Percentiles rank a stretch among this genome's conserved stretches.
These are phyloP conservation scores for Penicillium ochrochloron DNA, from an alignment of 495 filamentous ascomycete species.

Conservation along the genomic window DNA sequence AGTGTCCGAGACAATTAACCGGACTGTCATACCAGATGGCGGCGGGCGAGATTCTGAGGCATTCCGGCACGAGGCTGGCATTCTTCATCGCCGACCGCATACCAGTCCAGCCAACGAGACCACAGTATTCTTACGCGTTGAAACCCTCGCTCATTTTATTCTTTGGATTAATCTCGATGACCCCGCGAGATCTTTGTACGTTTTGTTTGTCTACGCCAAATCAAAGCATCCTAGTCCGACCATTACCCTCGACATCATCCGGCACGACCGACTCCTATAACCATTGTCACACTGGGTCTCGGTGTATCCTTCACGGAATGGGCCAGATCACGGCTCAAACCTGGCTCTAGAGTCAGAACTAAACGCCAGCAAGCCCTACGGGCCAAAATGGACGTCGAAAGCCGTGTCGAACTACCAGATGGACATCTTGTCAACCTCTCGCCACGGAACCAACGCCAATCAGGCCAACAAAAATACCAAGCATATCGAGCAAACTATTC, in stretches of 20 bases:
- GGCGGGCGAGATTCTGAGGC: constrained; percentile 26
- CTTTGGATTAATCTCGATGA: constrained; percentile 7
- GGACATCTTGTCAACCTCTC: constrained; percentile 44
- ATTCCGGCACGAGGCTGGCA: constrained; percentile 36
- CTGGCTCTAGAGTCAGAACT: constrained; percentile 27
- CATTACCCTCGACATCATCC: constrained; percentile 8
- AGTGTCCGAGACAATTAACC: not conserved
- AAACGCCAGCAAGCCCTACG: not conserved
- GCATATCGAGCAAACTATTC: constrained; percentile 33
- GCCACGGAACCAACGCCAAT: constrained; percentile 28
- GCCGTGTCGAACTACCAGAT: constrained; percentile 36
- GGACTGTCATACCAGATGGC: constrained; percentile 35
- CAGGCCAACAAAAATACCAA: constrained; percentile 23
- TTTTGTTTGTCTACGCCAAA: constrained; percentile 17
- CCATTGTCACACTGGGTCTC: not conserved
- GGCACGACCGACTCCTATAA: constrained; percentile 7
- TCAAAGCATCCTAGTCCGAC: constrained; percentile 1
- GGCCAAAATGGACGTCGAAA: constrained; percentile 34
- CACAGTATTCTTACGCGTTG: constrained; percentile 39
- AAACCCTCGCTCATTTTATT: constrained; percentile 10
- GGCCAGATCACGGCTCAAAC: constrained; percentile 18
- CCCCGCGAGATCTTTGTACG: constrained; percentile 15
- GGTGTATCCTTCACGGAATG: constrained; percentile 30
- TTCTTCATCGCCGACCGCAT: constrained; percentile 39
- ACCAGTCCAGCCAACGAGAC: constrained; percentile 39